Base-by-base conservation (phyloP, 805 yeast species). In the Candida awuae region DNA sequence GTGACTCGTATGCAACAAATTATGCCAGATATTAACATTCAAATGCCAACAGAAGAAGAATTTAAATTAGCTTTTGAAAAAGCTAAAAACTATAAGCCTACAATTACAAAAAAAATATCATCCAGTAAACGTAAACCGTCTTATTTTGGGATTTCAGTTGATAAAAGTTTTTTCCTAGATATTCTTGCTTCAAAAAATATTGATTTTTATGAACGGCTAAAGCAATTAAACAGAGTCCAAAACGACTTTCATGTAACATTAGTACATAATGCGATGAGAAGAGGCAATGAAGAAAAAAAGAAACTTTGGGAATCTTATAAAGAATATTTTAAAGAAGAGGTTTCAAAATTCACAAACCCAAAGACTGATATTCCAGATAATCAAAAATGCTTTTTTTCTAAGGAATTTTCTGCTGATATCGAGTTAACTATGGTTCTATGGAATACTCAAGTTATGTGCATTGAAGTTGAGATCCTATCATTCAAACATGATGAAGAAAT, bases 201-300 rank as follows among this genome's bases (percentile, higher is more conserved):
- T 15, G 38, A 34, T 20, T 38, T 40, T 25, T 27, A 25, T 3
- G 19, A 25, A 5, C 33, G 34, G 15, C 41, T 74, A 10, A 47
- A 61, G 25, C 37, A 52, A 1, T 39, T 34, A 0, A 52, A 57
- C 1, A 58, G 77, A 25, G 55, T 80, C 1, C 84, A 77, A 46
- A 36, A 53, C 0, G 66, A 66, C 21, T 78, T 83, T 47, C 94
- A 84, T 52, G 71, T 84, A 3, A 85, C 94, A 0, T 52, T 83
- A 32, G 65, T 73, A 4, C 94, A 83, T 52, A 27, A 48, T 3
- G 43, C 47, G 0, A 44, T 51, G 13, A 43, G 46, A 7, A 53
- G 47, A 16, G 41, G 41, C 10, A 34, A 41, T 18, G 35, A 45
- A 9, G 34, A 35, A 13, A 21, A 37, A 6, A 44, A 44, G 23